These are phyloP conservation scores for Mimosa bimucronata DNA, from an alignment of 306 rosid species.

Conservation along the genomic window DNA sequence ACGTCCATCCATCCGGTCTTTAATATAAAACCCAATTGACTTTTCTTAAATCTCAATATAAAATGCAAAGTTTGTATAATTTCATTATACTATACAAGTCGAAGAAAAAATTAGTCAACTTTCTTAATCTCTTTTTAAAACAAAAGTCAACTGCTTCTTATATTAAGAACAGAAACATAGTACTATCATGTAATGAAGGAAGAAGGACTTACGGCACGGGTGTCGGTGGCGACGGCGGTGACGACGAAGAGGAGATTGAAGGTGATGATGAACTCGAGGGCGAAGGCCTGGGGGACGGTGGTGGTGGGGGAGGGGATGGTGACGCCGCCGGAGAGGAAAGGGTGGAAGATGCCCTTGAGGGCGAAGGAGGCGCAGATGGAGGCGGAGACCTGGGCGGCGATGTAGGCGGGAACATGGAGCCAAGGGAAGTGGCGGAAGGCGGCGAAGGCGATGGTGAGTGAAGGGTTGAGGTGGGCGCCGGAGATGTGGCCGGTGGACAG, in stretches of 20 bases:
- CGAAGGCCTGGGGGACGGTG: slow-evolving; percentile 69
- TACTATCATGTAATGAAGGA: background rate
- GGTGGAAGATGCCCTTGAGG: slow-evolving; percentile 78
- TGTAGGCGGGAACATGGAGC: slow-evolving; percentile 85
- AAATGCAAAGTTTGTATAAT: too few relatives aligned
- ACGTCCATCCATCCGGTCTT: too few relatives aligned
- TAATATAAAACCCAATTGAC: too few relatives aligned
- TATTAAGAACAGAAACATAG: too few relatives aligned
- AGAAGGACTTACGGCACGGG: slow-evolving; percentile 67
- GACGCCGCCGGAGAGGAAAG: slow-evolving; percentile 79
- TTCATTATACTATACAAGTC: too few relatives aligned
- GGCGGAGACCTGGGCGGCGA: slow-evolving; percentile 77
- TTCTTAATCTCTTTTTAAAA: too few relatives aligned
- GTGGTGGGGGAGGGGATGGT: slow-evolving; percentile 63
- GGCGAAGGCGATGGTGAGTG: slow-evolving; percentile 89
- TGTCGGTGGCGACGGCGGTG: slow-evolving; percentile 94
- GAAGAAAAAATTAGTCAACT: too few relatives aligned
- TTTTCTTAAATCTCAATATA: too few relatives aligned
- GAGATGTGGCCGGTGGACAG: slow-evolving; percentile 95
- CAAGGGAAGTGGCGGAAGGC: slow-evolving; percentile 85
- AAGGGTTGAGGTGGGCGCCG: slow-evolving; percentile 92
- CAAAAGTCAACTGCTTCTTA: too few relatives aligned
- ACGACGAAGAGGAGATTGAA: slow-evolving; percentile 86
- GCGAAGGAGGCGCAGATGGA: slow-evolving; percentile 84
- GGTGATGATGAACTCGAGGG: slow-evolving; percentile 81